Base-by-base conservation (phyloP, 305 asterid genomes). In the Solanum hybrid region DNA sequence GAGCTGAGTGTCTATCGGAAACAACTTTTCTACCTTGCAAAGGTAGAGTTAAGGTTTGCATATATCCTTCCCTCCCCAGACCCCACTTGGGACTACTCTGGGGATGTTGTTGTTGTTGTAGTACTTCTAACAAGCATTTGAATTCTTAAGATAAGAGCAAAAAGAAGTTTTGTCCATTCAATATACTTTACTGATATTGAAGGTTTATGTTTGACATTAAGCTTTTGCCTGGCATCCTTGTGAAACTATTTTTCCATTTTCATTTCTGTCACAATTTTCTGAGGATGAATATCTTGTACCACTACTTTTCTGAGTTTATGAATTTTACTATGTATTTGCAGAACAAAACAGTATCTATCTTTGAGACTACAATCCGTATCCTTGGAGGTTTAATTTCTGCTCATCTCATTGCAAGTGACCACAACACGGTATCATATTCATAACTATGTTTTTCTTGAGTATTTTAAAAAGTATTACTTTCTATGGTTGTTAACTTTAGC, bases 361-460 rank as follows among this genome's bases (percentile, higher is more conserved):
- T 97, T 90, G 99, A 97, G 94, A 97, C 99, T 88, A 97, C 99
- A 24, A 97, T 97, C 89, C 95, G 99, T 89, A 91, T 97, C 92
- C 98, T 97, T 87, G 99, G 99, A 93, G 99, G 99, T 91, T 92
- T 97, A 91, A 95, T 97, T 68, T 96, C 99, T 93, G 99, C 99
- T 84, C 99, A 97, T 93, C 98, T 97, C 79, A 93, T 97, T 91
- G 99, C 99, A 81, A 97, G 98, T 90, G 99, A 97, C 92, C 94
- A 96, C 91, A 95, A 93, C 91, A 96, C 99, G 99, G 99, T 97
- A 97, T 87, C 73, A 73, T 77, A 57, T 76, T 39, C 84, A 51
- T 79, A 33, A 14, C 29, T 27, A 79, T 79, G 51, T 45, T 75
- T 37, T 57, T 9, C 36, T 89, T 79, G 24, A 78, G 87, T 89